Evolutionary conservation across 345 rosid species (phyloP).

Genomic region (Bruguiera gymnorhiza): DNA sequence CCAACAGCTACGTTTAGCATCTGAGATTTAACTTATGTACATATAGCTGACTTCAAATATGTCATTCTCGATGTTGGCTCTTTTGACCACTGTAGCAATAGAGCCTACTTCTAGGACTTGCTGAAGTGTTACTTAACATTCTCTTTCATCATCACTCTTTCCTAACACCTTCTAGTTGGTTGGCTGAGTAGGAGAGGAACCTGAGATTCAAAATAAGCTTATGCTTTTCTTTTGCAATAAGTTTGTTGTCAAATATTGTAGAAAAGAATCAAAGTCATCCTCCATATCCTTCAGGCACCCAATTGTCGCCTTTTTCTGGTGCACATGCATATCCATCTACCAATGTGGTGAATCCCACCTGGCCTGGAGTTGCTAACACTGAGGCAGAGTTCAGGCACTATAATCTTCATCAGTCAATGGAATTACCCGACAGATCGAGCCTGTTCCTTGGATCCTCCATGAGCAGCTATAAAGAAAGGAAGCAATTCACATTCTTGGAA

Average conservation of each 20-base stretch:
- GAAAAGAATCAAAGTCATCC: background rate
- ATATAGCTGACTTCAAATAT: background rate
- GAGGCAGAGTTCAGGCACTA: conserved; percentile 25
- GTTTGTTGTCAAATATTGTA: no score
- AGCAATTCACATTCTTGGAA: conserved; percentile 51
- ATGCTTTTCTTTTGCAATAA: background rate
- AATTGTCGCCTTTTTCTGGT: conserved; percentile 40
- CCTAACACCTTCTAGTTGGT: background rate
- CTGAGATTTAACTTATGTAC: background rate
- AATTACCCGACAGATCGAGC: conserved; percentile 27
- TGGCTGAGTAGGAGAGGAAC: background rate
- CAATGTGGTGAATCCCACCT: conserved; percentile 32
- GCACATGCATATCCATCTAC: conserved; percentile 51
- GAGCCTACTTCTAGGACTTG: background rate
- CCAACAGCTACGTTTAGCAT: background rate
- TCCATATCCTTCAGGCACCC: conserved; percentile 40
- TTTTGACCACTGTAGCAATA: background rate
- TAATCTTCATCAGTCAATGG: conserved; percentile 25
- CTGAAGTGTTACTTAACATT: background rate
- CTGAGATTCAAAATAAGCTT: background rate
- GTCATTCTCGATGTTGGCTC: background rate
- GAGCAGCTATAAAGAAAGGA: conserved; percentile 35
- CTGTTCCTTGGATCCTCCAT: conserved; percentile 41
- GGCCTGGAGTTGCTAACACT: conserved; percentile 40
- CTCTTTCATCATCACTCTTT: background rate